Conservation (phyloP, 2,329 filamentous ascomycete genomes). For the Penicillium crustosum region DNA sequence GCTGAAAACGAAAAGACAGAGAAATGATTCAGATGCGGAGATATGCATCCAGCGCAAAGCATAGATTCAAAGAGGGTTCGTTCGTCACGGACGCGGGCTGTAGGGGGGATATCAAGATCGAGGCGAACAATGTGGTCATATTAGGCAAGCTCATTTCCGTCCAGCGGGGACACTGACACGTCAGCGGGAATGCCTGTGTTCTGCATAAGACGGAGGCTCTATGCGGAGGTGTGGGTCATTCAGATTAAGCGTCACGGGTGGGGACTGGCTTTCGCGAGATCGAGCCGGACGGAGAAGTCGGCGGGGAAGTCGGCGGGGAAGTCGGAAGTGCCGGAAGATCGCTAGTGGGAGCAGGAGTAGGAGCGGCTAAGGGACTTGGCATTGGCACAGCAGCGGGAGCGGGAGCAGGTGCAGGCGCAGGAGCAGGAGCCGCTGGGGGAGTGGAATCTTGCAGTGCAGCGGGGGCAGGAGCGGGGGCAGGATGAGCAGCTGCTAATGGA, state of each 20-base stretch:
- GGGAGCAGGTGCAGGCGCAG: not conserved
- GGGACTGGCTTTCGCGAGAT: constrained; percentile 59
- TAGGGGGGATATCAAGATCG: constrained; percentile 9
- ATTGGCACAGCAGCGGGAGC: constrained; percentile 18
- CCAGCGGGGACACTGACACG: constrained; percentile 18
- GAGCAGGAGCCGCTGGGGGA: not conserved
- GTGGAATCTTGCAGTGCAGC: constrained; percentile 14
- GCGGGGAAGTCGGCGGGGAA: constrained; percentile 31
- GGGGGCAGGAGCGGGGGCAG: constrained; percentile 5
- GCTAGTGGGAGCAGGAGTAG: constrained; percentile 37
- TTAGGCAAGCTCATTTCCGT: constrained; percentile 19
- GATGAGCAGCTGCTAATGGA: constrained; percentile 28
- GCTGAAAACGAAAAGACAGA: not conserved
- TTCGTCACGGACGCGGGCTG: constrained; percentile 23
- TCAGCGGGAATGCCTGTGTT: constrained; percentile 9
- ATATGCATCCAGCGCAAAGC: constrained; percentile 5
- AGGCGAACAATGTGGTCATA: constrained; percentile 9
- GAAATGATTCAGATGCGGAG: not conserved
- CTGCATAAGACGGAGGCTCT: not conserved
- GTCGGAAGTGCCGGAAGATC: constrained; percentile 46
- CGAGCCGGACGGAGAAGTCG: constrained; percentile 36
- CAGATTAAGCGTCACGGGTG: constrained; percentile 43
- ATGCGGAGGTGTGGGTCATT: constrained; percentile 12
- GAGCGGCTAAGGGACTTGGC: constrained; percentile 32
- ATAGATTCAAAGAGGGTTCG: constrained; percentile 10